Conservation (phyloP, 176 grass and related monocot genomes). For the Stipa capillata region DNA sequence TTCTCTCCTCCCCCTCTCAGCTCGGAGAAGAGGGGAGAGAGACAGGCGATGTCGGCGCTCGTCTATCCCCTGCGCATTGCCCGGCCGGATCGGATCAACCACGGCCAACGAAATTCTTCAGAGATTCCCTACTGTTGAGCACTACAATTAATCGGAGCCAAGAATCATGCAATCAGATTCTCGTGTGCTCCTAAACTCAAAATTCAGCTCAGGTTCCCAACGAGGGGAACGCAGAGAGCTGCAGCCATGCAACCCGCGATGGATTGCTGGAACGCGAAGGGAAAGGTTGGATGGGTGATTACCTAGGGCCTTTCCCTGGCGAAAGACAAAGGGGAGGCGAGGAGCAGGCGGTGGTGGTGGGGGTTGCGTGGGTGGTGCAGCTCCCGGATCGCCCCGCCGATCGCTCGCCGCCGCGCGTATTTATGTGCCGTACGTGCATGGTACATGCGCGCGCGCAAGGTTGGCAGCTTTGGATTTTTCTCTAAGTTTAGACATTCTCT, state of each 20-base stretch:
- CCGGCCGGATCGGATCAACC: background rate
- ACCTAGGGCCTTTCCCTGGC: constrained; percentile 22
- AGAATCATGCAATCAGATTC: background rate
- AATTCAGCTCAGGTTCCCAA: background rate
- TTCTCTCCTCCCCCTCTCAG: constrained; percentile 33
- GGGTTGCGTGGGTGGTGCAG: constrained; percentile 15
- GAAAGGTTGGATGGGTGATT: background rate
- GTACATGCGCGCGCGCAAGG: no score
- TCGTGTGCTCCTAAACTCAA: background rate
- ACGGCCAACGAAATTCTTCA: background rate
- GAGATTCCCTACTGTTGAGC: background rate
- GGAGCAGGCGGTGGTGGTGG: constrained; percentile 19
- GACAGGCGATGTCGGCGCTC: background rate
- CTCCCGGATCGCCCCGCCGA: constrained; percentile 26
- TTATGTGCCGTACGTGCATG: background rate
- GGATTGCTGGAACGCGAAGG: background rate
- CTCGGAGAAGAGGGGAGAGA: constrained; percentile 13
- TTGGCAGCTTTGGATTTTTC: no score
- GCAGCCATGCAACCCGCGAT: constrained; percentile 16
- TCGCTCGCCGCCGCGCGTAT: constrained; percentile 25
- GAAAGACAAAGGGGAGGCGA: background rate
- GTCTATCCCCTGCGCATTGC: background rate
- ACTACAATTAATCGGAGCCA: background rate
- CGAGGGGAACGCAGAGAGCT: background rate
- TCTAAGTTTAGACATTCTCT: no score